Evolutionary conservation across 2,329 filamentous ascomycete species (phyloP).

Genomic region (Blumeria graminis): DNA sequence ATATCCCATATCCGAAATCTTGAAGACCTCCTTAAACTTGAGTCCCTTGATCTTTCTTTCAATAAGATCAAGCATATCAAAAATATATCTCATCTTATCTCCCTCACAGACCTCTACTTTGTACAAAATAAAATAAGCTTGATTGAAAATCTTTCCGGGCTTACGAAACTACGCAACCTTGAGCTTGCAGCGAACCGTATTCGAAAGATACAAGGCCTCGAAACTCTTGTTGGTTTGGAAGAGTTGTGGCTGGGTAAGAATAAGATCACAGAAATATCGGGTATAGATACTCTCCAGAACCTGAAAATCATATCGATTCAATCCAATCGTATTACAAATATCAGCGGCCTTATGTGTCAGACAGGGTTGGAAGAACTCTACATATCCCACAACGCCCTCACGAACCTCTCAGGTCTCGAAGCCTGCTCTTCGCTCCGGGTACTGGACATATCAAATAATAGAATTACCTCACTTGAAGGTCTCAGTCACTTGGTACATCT

Average conservation of each 20-base stretch:
- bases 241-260: slow-evolving; percentile 92
- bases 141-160: slow-evolving; percentile 61
- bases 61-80: slow-evolving; percentile 99
- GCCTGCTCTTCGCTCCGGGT: slow-evolving; percentile 42
- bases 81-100: slow-evolving; percentile 50
- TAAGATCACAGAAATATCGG: slow-evolving; percentile 68
- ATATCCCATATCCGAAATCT: slow-evolving; percentile 70
- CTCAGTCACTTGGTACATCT: slow-evolving; percentile 43
- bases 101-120: slow-evolving; percentile 68
- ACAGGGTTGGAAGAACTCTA: slow-evolving; percentile 75
- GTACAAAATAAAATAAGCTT: slow-evolving; percentile 82
- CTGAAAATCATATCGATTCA: slow-evolving; percentile 82
- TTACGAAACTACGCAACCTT: slow-evolving; percentile 54
- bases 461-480: slow-evolving; percentile 49
- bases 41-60: slow-evolving; percentile 73
- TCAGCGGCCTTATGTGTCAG: slow-evolving; percentile 52
- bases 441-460: slow-evolving; percentile 78
- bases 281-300: slow-evolving; percentile 49
- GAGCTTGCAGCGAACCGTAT: slow-evolving; percentile 88
- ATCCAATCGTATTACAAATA: slow-evolving; percentile 67
- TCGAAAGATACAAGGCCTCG: slow-evolving; percentile 66
- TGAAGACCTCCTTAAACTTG: slow-evolving; percentile 52
- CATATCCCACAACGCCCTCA: slow-evolving; percentile 82
- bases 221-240: slow-evolving; percentile 52
- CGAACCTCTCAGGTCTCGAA: slow-evolving; percentile 46